A percentile compares a stretch with the other conserved stretches of the same genome.
phyloP scores from a whole-genome alignment of 495 filamentous ascomycete species.

The Amorphotheca resinae region DNA sequence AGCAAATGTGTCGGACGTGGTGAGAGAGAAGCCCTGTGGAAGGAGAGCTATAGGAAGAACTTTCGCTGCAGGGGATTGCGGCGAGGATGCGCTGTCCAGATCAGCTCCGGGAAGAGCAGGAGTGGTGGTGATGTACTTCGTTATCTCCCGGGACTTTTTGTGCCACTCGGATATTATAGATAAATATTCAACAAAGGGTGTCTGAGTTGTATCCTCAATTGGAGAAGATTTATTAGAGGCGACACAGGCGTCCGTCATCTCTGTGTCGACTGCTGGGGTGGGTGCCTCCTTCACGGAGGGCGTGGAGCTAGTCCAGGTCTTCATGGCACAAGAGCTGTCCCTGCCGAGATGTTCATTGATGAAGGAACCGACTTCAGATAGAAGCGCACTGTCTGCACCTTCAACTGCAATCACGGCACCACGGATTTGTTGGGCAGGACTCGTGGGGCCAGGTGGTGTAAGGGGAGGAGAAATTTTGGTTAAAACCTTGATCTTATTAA shows the following conservation, averaged over 20 bases:
- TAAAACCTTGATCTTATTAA: slow-evolving; percentile 59
- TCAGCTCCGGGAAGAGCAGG: neutral
- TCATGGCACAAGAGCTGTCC: slow-evolving; percentile 45
- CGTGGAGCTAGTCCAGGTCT: slow-evolving; percentile 29
- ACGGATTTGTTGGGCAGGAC: slow-evolving; percentile 35
- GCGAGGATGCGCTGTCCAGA: neutral
- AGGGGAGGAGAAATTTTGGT: slow-evolving; percentile 58
- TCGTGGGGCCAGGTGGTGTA: slow-evolving; percentile 29
- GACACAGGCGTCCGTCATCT: slow-evolving; percentile 4
- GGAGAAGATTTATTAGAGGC: neutral
- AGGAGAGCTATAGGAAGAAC: slow-evolving; percentile 56
- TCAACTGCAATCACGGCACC: slow-evolving; percentile 79
- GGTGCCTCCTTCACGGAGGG: neutral
- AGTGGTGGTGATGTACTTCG: slow-evolving; percentile 42
- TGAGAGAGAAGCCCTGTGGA: slow-evolving; percentile 58
- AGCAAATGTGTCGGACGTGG: slow-evolving; percentile 61
- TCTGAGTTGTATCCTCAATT: slow-evolving; percentile 6
- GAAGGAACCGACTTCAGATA: slow-evolving; percentile 43
- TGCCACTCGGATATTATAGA: slow-evolving; percentile 64
- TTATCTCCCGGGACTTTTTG: slow-evolving; percentile 50
- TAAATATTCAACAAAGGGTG: slow-evolving; percentile 51
- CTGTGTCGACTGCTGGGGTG: neutral
- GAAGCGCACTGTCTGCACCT: slow-evolving; percentile 44
- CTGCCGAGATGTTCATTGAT: slow-evolving; percentile 47
- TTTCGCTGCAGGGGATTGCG: slow-evolving; percentile 5